These are phyloP conservation scores for Cucurbita pepo DNA, from an alignment of 306 rosid species.

Conservation along the genomic window DNA sequence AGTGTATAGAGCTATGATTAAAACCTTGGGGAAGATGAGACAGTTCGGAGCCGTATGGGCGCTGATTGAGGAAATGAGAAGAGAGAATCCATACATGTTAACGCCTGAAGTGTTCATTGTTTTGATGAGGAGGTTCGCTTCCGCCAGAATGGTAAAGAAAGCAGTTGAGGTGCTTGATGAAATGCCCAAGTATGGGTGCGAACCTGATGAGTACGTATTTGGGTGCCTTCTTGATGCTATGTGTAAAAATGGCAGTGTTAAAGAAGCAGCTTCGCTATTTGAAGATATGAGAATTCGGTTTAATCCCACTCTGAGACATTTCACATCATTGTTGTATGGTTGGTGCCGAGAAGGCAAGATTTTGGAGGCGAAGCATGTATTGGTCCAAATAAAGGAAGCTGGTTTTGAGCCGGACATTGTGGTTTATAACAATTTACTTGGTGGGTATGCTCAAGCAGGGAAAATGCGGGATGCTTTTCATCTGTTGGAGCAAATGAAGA, in stretches of 20 bases:
- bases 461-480: conserved; percentile 71
- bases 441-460: conserved; percentile 59
- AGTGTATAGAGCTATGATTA: conserved; percentile 57
- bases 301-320: conserved; percentile 42
- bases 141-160: conserved; percentile 68
- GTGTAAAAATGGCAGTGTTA: conserved; percentile 70
- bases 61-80: conserved; percentile 68
- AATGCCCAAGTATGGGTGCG: conserved; percentile 78
- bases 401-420: conserved; percentile 65
- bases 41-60: conserved; percentile 85
- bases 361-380: conserved; percentile 56
- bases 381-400: conserved; percentile 58
- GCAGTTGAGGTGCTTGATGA: conserved; percentile 70
- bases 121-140: conserved; percentile 73
- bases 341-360: conserved; percentile 83
- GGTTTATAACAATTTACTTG: conserved; percentile 52
- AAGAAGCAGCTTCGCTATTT: conserved; percentile 59
- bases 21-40: conserved; percentile 60
- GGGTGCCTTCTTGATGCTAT: conserved; percentile 76
- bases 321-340: conserved; percentile 76
- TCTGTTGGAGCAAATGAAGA: conserved; percentile 63
- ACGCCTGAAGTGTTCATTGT: conserved; percentile 47
- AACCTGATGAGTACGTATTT: conserved; percentile 65
- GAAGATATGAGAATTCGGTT: conserved; percentile 59
- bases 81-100: conserved; percentile 43